A percentile compares a stretch with the other conserved stretches of the same genome.
Conservation (phyloP, 345 rosid genomes). For the Kandelia obovata region DNA sequence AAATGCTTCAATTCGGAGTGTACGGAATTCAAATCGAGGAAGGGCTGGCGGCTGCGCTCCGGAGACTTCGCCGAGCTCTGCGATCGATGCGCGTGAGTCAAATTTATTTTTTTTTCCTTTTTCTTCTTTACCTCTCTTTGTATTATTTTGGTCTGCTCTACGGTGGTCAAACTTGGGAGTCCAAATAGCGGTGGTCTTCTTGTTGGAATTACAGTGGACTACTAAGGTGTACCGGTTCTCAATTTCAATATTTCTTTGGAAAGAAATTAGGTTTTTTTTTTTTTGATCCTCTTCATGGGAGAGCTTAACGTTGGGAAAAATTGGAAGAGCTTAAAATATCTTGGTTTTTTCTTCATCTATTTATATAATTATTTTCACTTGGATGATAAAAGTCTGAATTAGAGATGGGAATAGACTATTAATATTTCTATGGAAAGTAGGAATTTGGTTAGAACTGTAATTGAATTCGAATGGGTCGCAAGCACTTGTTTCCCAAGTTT, state of each 20-base stretch:
- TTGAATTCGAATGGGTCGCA: neutral
- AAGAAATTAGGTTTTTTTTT: too few relatives aligned
- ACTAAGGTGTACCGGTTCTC: too few relatives aligned
- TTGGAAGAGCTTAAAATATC: too few relatives aligned
- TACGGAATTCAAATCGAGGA: conserved; percentile 54
- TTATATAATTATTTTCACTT: too few relatives aligned
- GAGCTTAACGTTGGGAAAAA: too few relatives aligned
- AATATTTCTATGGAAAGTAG: neutral
- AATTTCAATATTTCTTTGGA: too few relatives aligned
- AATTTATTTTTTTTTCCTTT: neutral
- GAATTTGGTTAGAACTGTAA: neutral
- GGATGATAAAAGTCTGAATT: too few relatives aligned
- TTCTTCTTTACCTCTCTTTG: neutral
- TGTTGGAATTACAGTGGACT: too few relatives aligned
- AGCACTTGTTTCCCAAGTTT: neutral
- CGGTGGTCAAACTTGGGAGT: neutral
- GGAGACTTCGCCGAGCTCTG: conserved; percentile 91
- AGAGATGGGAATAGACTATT: too few relatives aligned
- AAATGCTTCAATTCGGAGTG: conserved; percentile 80
- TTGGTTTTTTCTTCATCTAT: too few relatives aligned
- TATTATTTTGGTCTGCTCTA: neutral
- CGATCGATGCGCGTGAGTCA: conserved; percentile 86
- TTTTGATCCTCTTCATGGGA: too few relatives aligned
- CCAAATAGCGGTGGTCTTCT: too few relatives aligned
- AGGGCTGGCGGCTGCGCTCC: conserved; percentile 81